phyloP scores from a whole-genome alignment of 2,329 filamentous ascomycete species.

The Stromatinia cepivora region DNA sequence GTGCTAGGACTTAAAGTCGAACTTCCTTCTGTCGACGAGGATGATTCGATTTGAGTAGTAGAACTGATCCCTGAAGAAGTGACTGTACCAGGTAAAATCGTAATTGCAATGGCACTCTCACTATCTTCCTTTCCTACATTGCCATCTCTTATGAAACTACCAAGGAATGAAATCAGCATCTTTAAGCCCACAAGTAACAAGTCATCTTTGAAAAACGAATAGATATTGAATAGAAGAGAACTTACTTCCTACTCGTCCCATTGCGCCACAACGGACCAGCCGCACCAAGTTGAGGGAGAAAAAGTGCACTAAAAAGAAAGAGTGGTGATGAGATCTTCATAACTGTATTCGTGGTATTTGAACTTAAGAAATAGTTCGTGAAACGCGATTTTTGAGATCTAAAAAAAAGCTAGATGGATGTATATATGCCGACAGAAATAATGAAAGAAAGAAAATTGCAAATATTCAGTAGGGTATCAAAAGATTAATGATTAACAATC shows the following conservation, averaged over 20 bases:
- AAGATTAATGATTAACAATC: neutral
- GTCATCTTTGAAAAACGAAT: neutral
- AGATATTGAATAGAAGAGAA: neutral
- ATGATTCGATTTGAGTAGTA: neutral
- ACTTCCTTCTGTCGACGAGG: neutral
- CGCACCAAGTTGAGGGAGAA: constrained; percentile 2
- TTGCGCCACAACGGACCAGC: constrained; percentile 18
- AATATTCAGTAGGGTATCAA: neutral
- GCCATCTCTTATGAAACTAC: neutral
- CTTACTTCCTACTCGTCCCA: constrained; percentile 18
- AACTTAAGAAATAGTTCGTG: neutral
- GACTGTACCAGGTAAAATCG: constrained; percentile 5
- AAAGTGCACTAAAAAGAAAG: neutral
- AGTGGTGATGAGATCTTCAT: neutral
- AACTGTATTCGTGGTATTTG: neutral
- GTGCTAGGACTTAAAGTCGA: neutral
- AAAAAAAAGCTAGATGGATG: neutral
- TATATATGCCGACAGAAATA: neutral
- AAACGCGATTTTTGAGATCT: neutral
- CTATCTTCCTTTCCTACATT: neutral
- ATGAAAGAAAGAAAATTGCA: neutral
- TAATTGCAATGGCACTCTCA: neutral
- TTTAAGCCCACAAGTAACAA: no score
- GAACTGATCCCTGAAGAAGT: neutral
- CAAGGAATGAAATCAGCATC: neutral